Evolutionary conservation across 1,284 basidiomycete genomes (phyloP).

Genomic region (Apiotrichum domesticum): DNA sequence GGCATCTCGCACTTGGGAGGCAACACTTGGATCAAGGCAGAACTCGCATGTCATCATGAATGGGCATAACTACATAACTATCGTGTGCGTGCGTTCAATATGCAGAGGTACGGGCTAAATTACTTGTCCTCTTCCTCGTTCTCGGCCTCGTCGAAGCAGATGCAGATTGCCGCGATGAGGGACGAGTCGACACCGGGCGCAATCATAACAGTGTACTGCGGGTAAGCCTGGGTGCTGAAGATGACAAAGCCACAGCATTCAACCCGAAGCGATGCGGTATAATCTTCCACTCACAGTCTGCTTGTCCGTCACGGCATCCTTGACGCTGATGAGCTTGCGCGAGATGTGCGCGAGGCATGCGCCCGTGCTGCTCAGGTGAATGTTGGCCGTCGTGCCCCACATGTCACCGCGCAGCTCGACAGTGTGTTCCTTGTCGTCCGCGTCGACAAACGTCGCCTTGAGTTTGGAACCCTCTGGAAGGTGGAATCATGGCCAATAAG

Average conservation of each 20-base stretch:
- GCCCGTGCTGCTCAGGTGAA: conserved; percentile 2
- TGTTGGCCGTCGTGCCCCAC: conserved; percentile 9
- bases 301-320: conserved; percentile 5
- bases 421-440: conserved; percentile 1
- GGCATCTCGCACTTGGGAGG: too few relatives aligned
- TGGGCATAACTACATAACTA: too few relatives aligned
- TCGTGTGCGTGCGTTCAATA: too few relatives aligned
- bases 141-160: conserved; percentile 13
- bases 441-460: conserved; percentile 3
- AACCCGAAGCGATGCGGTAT: neutral
- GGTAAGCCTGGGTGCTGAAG: too few relatives aligned
- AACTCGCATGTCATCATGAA: too few relatives aligned
- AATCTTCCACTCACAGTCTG: conserved; percentile 8
- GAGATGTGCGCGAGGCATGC: conserved; percentile 6
- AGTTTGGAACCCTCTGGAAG: conserved; percentile 6
- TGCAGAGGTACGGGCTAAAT: too few relatives aligned
- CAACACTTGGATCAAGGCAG: too few relatives aligned
- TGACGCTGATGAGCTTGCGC: conserved; percentile 4
- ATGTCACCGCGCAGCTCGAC: conserved; percentile 7
- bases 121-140: conserved; percentile 1
- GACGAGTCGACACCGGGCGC: conserved; percentile 15
- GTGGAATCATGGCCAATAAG: too few relatives aligned
- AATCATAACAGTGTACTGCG: conserved; percentile 12
- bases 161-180: conserved; percentile 10
- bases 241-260: neutral